Percentiles rank a stretch among this genome's conserved stretches.
Evolutionary conservation across 768 basidiomycete genomes (phyloP).

Genomic region (Tricholoma matsutake): DNA sequence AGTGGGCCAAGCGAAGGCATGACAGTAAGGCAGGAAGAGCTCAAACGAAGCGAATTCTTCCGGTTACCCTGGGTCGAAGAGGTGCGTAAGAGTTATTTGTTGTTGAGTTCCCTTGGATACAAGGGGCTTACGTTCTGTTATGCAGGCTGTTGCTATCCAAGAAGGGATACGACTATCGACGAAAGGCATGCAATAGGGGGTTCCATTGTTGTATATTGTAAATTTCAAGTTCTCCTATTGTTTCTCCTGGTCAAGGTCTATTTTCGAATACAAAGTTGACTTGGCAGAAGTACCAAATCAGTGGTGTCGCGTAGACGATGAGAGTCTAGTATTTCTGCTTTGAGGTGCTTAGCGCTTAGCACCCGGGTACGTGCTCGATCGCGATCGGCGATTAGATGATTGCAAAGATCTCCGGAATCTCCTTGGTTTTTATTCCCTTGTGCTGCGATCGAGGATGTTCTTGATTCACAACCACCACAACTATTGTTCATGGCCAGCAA

Average conservation of each 20-base stretch:
- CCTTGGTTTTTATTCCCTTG: background rate
- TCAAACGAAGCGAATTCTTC: conserved; percentile 89
- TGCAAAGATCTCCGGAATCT: conserved; percentile 8
- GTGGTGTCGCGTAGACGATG: too few relatives aligned
- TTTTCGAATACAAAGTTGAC: background rate
- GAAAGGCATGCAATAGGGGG: conserved; percentile 38
- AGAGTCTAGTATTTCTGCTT: too few relatives aligned
- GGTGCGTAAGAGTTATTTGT: conserved; percentile 27
- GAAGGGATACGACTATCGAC: conserved; percentile 72
- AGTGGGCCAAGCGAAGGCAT: conserved; percentile 79
- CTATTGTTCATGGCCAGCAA: conserved; percentile 54
- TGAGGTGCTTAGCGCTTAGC: too few relatives aligned
- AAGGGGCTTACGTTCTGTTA: background rate
- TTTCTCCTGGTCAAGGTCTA: background rate
- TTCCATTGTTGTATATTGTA: background rate
- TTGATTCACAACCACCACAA: conserved; percentile 8
- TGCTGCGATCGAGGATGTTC: conserved; percentile 2
- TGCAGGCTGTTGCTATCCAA: conserved; percentile 77
- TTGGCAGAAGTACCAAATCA: too few relatives aligned
- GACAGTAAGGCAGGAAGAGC: conserved; percentile 82
- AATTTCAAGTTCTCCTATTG: background rate
- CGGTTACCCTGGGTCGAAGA: conserved; percentile 88
- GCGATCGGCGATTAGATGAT: conserved; percentile 1
- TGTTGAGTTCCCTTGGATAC: background rate
- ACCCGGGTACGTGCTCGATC: too few relatives aligned